Percentiles rank a stretch among this genome's conserved stretches.
These are phyloP conservation scores for Babesia bovis DNA, from an alignment of 169 alveolate genomes.

Conservation along the genomic window DNA sequence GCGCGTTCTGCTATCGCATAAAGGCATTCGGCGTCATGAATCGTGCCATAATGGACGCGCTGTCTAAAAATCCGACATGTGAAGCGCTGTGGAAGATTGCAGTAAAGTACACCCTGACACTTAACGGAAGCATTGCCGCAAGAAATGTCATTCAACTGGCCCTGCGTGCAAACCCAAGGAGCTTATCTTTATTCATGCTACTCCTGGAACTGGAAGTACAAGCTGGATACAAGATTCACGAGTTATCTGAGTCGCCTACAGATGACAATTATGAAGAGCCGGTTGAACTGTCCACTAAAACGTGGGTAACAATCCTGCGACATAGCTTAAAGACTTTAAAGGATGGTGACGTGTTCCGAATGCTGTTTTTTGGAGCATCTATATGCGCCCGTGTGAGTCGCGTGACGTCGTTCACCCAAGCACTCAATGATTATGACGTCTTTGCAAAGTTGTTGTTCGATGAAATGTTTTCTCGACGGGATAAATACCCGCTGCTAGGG, in stretches of 20 bases:
- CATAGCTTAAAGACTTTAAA: conserved; percentile 17
- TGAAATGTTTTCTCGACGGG: conserved; percentile 28
- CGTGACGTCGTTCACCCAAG: neutral
- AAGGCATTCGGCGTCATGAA: conserved; percentile 42
- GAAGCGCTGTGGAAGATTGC: conserved; percentile 46
- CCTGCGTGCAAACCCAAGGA: conserved; percentile 42
- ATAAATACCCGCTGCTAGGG: conserved; percentile 12
- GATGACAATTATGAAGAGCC: neutral
- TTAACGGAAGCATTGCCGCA: conserved; percentile 48
- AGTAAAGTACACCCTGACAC: conserved; percentile 39
- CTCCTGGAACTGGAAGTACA: conserved; percentile 51
- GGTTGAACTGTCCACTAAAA: conserved; percentile 15
- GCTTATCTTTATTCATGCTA: conserved; percentile 5
- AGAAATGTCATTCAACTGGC: conserved; percentile 45
- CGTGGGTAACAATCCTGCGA: conserved; percentile 27
- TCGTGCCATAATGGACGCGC: conserved; percentile 45
- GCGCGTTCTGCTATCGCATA: conserved; percentile 38
- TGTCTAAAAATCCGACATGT: conserved; percentile 55
- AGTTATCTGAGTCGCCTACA: neutral
- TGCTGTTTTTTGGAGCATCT: conserved; percentile 38
- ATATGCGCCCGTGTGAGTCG: conserved; percentile 35
- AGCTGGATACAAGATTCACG: neutral
- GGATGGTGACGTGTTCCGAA: conserved; percentile 23
- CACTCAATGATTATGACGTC: conserved; percentile 13
- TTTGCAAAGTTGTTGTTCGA: conserved; percentile 17